A percentile compares a stretch with the other conserved stretches of the same genome.
Conservation (phyloP, 768 basidiomycete species). For the Phlegmacium glaucopus region DNA sequence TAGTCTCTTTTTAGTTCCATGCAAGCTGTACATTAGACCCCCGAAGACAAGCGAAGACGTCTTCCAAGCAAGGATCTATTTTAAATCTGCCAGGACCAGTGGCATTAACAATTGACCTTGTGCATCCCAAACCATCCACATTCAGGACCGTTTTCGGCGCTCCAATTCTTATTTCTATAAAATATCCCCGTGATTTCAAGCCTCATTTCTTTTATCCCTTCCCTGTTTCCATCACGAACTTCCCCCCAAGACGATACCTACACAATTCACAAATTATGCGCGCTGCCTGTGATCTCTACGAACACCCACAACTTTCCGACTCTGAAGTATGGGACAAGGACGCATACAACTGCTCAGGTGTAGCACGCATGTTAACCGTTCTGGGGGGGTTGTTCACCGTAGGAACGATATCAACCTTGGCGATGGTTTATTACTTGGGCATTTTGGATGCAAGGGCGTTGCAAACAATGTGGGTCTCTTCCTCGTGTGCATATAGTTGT, state of each 20-base stretch:
- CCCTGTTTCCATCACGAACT: background rate
- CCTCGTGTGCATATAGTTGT: background rate
- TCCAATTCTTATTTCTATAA: too few relatives aligned
- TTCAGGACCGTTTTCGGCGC: too few relatives aligned
- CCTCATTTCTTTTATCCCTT: background rate
- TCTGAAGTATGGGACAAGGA: slow-evolving; percentile 37
- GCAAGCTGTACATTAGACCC: too few relatives aligned
- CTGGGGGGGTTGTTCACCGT: slow-evolving; percentile 30
- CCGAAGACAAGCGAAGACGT: too few relatives aligned
- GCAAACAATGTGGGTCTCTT: slow-evolving; percentile 24
- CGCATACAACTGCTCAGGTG: slow-evolving; percentile 19
- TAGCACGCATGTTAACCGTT: slow-evolving; percentile 21
- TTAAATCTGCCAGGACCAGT: too few relatives aligned
- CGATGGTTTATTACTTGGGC: slow-evolving; percentile 28
- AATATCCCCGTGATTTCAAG: background rate
- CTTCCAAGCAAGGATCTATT: too few relatives aligned
- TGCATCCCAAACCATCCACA: too few relatives aligned
- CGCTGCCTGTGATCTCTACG: slow-evolving; percentile 33
- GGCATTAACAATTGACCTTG: too few relatives aligned
- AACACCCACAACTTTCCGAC: slow-evolving; percentile 34
- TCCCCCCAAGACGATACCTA: background rate
- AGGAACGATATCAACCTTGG: slow-evolving; percentile 28
- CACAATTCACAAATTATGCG: slow-evolving; percentile 26
- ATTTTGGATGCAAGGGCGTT: slow-evolving; percentile 15
- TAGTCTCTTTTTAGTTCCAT: too few relatives aligned